Conservation (phyloP, 192 early-diverging fungal genomes). For the Backusella tarrabulga region DNA sequence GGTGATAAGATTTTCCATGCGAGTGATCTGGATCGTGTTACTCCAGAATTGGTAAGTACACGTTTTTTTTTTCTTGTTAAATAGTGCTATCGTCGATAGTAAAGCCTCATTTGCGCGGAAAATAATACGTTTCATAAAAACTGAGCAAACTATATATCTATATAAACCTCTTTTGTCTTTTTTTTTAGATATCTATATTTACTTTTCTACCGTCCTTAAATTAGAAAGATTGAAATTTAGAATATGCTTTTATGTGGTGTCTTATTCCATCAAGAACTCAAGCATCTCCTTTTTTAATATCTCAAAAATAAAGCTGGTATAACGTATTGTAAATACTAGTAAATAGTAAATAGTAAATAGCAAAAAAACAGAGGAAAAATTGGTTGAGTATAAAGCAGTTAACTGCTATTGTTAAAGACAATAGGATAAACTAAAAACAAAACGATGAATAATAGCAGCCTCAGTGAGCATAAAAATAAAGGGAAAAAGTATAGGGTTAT, state of each 20-base stretch:
- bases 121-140: neutral
- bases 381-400: neutral
- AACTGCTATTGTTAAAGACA: neutral
- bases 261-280: neutral
- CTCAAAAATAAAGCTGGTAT: neutral
- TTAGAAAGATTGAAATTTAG: neutral
- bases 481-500: neutral
- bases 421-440: neutral
- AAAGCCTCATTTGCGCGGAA: neutral
- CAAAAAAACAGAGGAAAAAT: neutral
- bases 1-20: neutral
- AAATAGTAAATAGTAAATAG: neutral
- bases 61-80: neutral
- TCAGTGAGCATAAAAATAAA: neutral
- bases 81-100: neutral
- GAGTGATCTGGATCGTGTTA: neutral
- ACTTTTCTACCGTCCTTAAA: neutral
- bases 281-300: neutral
- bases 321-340: neutral
- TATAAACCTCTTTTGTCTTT: neutral
- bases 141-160: neutral
- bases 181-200: neutral
- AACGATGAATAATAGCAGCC: neutral
- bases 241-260: neutral
- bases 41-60: neutral